Evolutionary conservation across 495 filamentous ascomycete genomes (phyloP), one percentile per base, ranked within the genome.

Genomic region (Xylaria intraflava): DNA sequence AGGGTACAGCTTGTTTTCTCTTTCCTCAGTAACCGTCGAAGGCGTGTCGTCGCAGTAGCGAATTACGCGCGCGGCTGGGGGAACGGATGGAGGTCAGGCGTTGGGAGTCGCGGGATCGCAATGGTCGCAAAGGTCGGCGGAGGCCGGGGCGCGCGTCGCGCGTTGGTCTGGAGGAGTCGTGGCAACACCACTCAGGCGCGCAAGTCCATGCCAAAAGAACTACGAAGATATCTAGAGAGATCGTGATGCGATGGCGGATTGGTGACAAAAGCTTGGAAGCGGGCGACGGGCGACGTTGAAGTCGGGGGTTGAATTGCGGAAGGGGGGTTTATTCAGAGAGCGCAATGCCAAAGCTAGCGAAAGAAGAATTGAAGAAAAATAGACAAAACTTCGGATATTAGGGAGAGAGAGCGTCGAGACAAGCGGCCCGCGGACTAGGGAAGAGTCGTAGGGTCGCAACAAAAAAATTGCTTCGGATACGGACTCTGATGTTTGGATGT

Each of bases 151-250:
- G 50, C 42, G 42, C 42, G 51, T 53, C 23, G 51, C 51, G 51
- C 51, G 42, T 2, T 38, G 51, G 51, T 53, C 23, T 44, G 24
- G 40, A 24, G 30, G 49, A 39, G 51, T 27, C 20, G 36, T 35
- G 45, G 42, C 49, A 40, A 56, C 40, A 49, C 50, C 57, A 50
- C 46, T 20, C 40, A 35, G 59, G 50, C 53, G 35, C 26, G 53
- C 30, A 41, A 47, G 24, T 49, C 51, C 55, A 62, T 55, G 45
- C 62, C 53, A 53, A 17, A 27, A n/a, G 16, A 6, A 11, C 30
- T 38, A 38, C 35, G n/a, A n/a, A 1, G 35, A 38, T 38, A 17
- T 5, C n/a, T 17, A 17, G 9, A 29, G 35, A 38, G 14, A 17
- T 24, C n/a, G n/a, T 23, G 33, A 31, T 30, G 49, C 19, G 31